phyloP scores from a whole-genome alignment of 139 green algal genomes.

The Chlorella sp. region DNA sequence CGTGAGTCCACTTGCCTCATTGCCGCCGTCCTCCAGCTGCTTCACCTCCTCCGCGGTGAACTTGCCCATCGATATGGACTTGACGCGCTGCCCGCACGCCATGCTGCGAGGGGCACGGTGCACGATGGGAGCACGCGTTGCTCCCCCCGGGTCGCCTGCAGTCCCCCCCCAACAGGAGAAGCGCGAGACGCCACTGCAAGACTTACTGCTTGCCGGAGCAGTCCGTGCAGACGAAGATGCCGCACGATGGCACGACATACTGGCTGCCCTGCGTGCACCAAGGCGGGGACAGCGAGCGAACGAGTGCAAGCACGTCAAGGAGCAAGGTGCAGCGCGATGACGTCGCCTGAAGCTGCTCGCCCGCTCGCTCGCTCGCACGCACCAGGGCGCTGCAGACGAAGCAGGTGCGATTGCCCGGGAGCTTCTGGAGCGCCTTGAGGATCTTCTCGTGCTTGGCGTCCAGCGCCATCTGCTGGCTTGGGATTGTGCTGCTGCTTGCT shows the following conservation, averaged over 20 bases:
- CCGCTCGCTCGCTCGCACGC: too few species aligned
- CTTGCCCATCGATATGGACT: slow-evolving; percentile 18
- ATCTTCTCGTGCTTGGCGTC: background rate
- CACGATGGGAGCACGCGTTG: too few species aligned
- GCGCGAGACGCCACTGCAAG: background rate
- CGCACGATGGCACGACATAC: slow-evolving; percentile 12
- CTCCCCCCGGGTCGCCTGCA: too few species aligned
- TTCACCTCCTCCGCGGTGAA: slow-evolving; percentile 18
- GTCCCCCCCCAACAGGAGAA: background rate
- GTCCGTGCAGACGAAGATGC: slow-evolving; percentile 17
- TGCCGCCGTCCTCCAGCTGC: slow-evolving; percentile 10
- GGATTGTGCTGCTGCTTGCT: too few species aligned
- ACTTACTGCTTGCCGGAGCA: slow-evolving; percentile 15
- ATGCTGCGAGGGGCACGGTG: slow-evolving; percentile 10
- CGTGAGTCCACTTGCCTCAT: slow-evolving; percentile 17
- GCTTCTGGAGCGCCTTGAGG: background rate
- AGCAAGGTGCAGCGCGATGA: too few species aligned
- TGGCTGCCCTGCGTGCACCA: slow-evolving; percentile 7
- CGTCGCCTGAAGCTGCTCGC: too few species aligned
- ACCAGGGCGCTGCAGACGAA: slow-evolving; percentile 7
- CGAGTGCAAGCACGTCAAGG: too few species aligned
- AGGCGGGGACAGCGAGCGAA: too few species aligned
- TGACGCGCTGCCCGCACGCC: slow-evolving; percentile 8
- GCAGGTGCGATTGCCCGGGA: background rate
- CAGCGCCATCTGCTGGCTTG: too few species aligned